Conservation (phyloP, 768 basidiomycete species). For the Phanerodontia chrysosporium region DNA sequence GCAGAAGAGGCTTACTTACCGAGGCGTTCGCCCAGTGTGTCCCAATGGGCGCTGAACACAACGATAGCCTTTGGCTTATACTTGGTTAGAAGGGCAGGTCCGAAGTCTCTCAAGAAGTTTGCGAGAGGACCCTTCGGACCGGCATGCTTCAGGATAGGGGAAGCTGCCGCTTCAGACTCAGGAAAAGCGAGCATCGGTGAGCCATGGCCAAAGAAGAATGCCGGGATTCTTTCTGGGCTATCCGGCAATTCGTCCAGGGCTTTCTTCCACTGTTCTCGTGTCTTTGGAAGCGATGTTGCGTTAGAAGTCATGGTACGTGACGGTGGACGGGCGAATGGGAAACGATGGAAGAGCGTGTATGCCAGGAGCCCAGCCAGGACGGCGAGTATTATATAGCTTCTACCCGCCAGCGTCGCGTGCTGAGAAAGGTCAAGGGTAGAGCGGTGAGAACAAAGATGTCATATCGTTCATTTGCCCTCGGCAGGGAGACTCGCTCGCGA, state of each 20-base stretch:
- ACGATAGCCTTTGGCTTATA: slow-evolving; percentile 78
- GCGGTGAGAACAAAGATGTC: too few species aligned
- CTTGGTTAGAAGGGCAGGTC: slow-evolving; percentile 57
- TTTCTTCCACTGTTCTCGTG: slow-evolving; percentile 43
- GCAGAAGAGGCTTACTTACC: slow-evolving; percentile 32
- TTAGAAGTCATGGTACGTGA: slow-evolving; percentile 12
- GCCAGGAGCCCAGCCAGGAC: background rate
- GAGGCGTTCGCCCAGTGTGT: slow-evolving; percentile 53
- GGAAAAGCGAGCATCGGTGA: slow-evolving; percentile 49
- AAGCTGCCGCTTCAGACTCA: slow-evolving; percentile 8
- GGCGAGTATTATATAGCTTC: background rate
- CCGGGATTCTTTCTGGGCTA: slow-evolving; percentile 58
- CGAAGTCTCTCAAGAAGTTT: slow-evolving; percentile 61
- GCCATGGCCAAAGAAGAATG: slow-evolving; percentile 76
- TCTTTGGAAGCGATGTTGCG: slow-evolving; percentile 26
- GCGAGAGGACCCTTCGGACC: slow-evolving; percentile 54
- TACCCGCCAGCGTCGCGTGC: background rate
- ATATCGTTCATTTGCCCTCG: too few species aligned
- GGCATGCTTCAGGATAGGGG: slow-evolving; percentile 16
- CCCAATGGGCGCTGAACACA: slow-evolving; percentile 84
- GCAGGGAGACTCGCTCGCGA: too few species aligned
- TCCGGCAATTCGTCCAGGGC: slow-evolving; percentile 53
- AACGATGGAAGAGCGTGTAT: background rate
- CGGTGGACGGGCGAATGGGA: background rate
- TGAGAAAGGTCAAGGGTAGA: too few species aligned